Evolutionary conservation across 768 basidiomycete species (phyloP).

Genomic region (Leccinum disarticulatum): DNA sequence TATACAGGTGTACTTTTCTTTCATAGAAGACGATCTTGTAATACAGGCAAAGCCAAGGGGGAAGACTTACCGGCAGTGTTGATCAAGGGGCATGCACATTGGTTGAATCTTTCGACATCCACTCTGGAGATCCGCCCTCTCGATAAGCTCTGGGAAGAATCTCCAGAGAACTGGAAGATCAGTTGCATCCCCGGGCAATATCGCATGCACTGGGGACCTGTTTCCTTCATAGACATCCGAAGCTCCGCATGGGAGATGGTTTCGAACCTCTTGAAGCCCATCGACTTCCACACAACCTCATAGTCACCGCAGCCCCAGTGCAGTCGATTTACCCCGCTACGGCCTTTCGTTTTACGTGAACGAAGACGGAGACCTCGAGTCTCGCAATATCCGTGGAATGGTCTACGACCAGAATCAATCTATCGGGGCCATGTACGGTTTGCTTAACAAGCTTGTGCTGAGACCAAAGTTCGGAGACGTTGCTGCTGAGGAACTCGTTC

Average conservation of each 20-base stretch:
- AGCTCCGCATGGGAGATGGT: constrained; percentile 32
- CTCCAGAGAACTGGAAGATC: constrained; percentile 29
- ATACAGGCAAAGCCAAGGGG: constrained; percentile 13
- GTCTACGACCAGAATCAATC: constrained; percentile 42
- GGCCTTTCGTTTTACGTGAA: constrained; percentile 41
- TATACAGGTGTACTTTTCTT: constrained; percentile 25
- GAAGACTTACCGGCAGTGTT: constrained; percentile 28
- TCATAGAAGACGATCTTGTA: constrained; percentile 15
- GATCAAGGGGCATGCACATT: constrained; percentile 27
- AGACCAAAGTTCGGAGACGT: constrained; percentile 21
- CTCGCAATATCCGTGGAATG: constrained; percentile 41
- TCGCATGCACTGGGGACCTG: constrained; percentile 5
- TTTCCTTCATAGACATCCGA: constrained; percentile 26
- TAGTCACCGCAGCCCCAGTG: constrained; percentile 14
- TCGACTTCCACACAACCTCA: constrained; percentile 26
- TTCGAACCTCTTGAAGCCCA: constrained; percentile 18
- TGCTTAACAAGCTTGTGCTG: constrained; percentile 41
- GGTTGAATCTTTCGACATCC: constrained; percentile 28
- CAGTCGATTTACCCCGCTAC: constrained; percentile 40
- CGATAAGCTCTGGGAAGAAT: constrained; percentile 25
- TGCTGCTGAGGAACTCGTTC: not conserved
- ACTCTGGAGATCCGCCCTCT: constrained; percentile 31
- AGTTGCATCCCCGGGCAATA: constrained; percentile 8
- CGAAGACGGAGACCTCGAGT: constrained; percentile 35
- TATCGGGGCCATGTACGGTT: constrained; percentile 44